Conservation (phyloP, 202 grass and related monocot species). For the Sporobolus alterniflorus region DNA sequence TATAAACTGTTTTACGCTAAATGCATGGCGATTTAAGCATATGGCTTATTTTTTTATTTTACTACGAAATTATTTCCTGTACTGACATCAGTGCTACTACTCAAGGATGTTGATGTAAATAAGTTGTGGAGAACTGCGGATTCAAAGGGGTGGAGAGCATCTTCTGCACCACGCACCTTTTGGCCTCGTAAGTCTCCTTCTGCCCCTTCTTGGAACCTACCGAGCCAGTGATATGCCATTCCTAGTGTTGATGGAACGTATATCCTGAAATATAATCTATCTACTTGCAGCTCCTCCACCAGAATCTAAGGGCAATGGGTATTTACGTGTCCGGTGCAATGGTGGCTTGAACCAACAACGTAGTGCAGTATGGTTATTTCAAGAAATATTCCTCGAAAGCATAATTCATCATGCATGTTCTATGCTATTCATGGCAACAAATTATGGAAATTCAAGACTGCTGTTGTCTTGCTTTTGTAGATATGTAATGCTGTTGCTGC, state of each 20-base stretch:
- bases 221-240: background rate
- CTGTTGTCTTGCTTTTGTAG: conserved; percentile 44
- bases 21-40: conserved; percentile 11
- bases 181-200: conserved; percentile 72
- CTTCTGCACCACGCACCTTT: conserved; percentile 84
- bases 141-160: conserved; percentile 91
- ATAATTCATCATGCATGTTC: conserved; percentile 10
- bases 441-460: conserved; percentile 23
- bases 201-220: conserved; percentile 16
- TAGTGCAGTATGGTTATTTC: conserved; percentile 73
- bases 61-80: conserved; percentile 19
- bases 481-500: conserved; percentile 98
- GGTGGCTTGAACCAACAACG: conserved; percentile 99
- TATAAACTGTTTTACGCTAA: background rate
- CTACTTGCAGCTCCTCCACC: conserved; percentile 75
- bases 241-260: conserved; percentile 9
- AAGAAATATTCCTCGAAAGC: conserved; percentile 14
- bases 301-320: conserved; percentile 85
- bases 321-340: conserved; percentile 94
- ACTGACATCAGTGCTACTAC: conserved; percentile 39
- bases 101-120: conserved; percentile 86
- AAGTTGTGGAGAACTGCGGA: conserved; percentile 84
- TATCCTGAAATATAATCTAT: conserved; percentile 36
- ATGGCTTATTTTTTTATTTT: conserved; percentile 22
- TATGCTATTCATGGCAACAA: conserved; percentile 24